phyloP scores from a whole-genome alignment of 768 basidiomycete species.

The Chalciporus piperatus region DNA sequence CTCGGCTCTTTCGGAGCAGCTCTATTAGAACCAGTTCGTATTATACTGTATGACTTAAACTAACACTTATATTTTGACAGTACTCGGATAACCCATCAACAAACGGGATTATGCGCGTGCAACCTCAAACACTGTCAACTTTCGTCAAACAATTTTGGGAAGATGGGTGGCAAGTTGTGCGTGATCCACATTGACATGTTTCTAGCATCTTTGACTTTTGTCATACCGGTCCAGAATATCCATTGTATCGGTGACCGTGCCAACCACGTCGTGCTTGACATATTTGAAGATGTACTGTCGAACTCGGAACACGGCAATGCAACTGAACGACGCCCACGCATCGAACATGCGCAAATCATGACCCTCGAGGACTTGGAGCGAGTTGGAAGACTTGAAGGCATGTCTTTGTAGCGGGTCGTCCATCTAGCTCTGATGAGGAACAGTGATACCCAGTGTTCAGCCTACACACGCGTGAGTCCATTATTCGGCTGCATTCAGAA shows the following conservation, averaged over 20 bases:
- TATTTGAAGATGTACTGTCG: conserved; percentile 65
- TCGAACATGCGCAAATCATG: conserved; percentile 95
- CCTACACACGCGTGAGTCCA: conserved; percentile 80
- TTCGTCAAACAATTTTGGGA: conserved; percentile 63
- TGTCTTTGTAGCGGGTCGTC: conserved; percentile 17
- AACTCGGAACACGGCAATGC: conserved; percentile 19
- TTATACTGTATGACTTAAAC: neutral
- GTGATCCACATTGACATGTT: conserved; percentile 22
- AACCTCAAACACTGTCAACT: conserved; percentile 48
- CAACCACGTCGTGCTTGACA: conserved; percentile 78
- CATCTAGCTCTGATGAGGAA: neutral
- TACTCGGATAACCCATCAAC: conserved; percentile 79
- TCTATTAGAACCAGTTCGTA: conserved; percentile 57
- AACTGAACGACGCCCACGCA: conserved; percentile 62
- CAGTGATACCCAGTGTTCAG: conserved; percentile 90
- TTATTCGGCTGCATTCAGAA: neutral
- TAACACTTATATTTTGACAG: conserved; percentile 5
- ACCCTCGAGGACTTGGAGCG: conserved; percentile 64
- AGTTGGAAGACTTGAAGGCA: conserved; percentile 71
- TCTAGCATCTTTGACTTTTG: neutral
- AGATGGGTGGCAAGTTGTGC: conserved; percentile 82
- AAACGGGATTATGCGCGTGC: conserved; percentile 64
- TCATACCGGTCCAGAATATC: conserved; percentile 58
- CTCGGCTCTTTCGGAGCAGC: conserved; percentile 94
- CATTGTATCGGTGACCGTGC: conserved; percentile 90